Conservation (phyloP, 2,329 filamentous ascomycete genomes). For the Basipetospora sp. region DNA sequence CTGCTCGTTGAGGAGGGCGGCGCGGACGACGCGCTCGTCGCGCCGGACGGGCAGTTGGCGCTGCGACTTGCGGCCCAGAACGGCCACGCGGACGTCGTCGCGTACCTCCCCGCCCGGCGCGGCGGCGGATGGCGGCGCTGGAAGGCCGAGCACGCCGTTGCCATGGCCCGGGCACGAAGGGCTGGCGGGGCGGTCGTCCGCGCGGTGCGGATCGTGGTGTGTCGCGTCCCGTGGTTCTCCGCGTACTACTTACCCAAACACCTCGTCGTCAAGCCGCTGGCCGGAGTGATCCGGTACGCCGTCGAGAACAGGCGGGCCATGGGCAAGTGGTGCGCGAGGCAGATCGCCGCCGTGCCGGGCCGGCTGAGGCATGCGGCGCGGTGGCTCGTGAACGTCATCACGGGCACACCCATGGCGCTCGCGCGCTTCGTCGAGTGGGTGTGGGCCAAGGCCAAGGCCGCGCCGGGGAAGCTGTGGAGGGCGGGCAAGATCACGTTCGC, state of each 20-base stretch:
- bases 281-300: slow-evolving; percentile 2
- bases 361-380: slow-evolving; percentile 12
- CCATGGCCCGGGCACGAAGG: slow-evolving; percentile 14
- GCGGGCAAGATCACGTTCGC: slow-evolving; percentile 8
- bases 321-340: slow-evolving; percentile 16
- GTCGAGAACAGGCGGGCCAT: slow-evolving; percentile 17
- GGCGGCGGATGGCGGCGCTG: slow-evolving; percentile 25
- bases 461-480: slow-evolving; percentile 14
- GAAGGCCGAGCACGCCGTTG: slow-evolving; percentile 17
- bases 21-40: slow-evolving; percentile 28
- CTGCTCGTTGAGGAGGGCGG: slow-evolving; percentile 24
- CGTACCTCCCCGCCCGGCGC: slow-evolving; percentile 24
- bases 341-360: slow-evolving; percentile 15
- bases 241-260: slow-evolving; percentile 16
- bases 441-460: slow-evolving; percentile 8
- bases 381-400: slow-evolving; percentile 10
- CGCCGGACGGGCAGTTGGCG: slow-evolving; percentile 30
- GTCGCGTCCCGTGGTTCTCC: slow-evolving; percentile 15
- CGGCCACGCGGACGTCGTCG: slow-evolving; percentile 28
- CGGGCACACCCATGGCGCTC: slow-evolving; percentile 12
- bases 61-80: slow-evolving; percentile 27
- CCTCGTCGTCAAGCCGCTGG: slow-evolving; percentile 5
- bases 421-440: slow-evolving; percentile 11
- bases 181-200: slow-evolving; percentile 12
- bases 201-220: slow-evolving; percentile 14